Evolutionary conservation across 2,329 filamentous ascomycete genomes (phyloP).

Genomic region (Xylaria sp.): DNA sequence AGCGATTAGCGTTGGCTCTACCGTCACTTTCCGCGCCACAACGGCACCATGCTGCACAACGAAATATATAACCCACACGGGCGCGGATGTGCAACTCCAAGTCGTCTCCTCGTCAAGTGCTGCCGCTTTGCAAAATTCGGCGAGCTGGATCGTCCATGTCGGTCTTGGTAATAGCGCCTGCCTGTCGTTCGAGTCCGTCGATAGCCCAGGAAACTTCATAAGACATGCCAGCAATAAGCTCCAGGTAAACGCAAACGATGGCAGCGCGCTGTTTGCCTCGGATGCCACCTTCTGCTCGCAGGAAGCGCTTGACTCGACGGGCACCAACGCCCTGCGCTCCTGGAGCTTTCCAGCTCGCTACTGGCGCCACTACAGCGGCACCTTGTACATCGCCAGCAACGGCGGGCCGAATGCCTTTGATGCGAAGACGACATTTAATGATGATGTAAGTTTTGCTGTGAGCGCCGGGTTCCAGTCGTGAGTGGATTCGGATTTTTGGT

Average conservation of each 20-base stretch:
- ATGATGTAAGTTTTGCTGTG: conserved; percentile 65
- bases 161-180: conserved; percentile 68
- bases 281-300: conserved; percentile 73
- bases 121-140: conserved; percentile 60
- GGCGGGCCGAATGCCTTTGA: conserved; percentile 61
- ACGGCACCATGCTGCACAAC: conserved; percentile 57
- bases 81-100: conserved; percentile 61
- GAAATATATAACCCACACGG: conserved; percentile 65
- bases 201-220: conserved; percentile 68
- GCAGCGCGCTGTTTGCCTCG: conserved; percentile 66
- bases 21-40: conserved; percentile 65
- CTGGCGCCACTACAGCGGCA: conserved; percentile 63
- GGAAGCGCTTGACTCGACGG: conserved; percentile 43
- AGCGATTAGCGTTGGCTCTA: conserved; percentile 59
- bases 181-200: conserved; percentile 69
- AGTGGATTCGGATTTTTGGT: neutral
- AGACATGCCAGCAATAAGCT: conserved; percentile 66
- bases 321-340: conserved; percentile 64
- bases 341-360: conserved; percentile 71
- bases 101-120: conserved; percentile 64
- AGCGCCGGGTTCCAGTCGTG: conserved; percentile 28
- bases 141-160: conserved; percentile 64
- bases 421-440: conserved; percentile 56
- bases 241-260: conserved; percentile 62
- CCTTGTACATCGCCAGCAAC: conserved; percentile 47